Conservation (phyloP, 1,284 basidiomycete species). For the Ganoderma resinaceum region DNA sequence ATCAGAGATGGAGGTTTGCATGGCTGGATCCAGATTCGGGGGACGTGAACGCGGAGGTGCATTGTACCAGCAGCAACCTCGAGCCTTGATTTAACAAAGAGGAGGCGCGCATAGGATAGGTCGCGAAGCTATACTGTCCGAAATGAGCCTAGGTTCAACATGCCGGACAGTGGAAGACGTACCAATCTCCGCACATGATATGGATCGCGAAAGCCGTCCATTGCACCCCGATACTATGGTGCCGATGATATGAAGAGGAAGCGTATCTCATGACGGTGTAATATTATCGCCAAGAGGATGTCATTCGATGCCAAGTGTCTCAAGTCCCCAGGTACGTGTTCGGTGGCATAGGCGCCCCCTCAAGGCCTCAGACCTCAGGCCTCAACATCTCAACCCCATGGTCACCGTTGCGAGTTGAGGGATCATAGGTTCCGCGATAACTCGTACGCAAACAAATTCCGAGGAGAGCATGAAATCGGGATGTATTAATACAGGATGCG, state of each 20-base stretch:
- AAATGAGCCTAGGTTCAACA: background rate
- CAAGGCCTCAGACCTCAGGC: too few relatives aligned
- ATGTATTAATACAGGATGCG: background rate
- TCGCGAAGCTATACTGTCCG: too few relatives aligned
- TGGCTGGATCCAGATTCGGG: background rate
- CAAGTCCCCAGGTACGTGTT: background rate
- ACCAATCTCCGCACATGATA: constrained; percentile 4
- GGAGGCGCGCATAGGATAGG: background rate
- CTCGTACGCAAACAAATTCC: background rate
- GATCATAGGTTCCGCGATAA: background rate
- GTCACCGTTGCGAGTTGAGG: background rate
- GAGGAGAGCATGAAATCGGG: background rate
- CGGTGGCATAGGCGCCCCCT: too few relatives aligned
- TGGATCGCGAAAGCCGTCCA: background rate
- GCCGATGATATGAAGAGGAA: constrained; percentile 4
- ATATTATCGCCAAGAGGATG: background rate
- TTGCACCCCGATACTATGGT: background rate
- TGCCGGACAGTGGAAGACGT: too few relatives aligned
- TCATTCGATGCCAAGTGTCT: background rate
- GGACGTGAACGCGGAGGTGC: background rate
- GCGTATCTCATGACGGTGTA: background rate
- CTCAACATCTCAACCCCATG: background rate
- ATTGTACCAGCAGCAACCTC: background rate
- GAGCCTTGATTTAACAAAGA: background rate
- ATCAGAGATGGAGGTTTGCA: constrained; percentile 5